Conservation (phyloP, 768 basidiomycete species). For the Pleurotus ostreatus region DNA sequence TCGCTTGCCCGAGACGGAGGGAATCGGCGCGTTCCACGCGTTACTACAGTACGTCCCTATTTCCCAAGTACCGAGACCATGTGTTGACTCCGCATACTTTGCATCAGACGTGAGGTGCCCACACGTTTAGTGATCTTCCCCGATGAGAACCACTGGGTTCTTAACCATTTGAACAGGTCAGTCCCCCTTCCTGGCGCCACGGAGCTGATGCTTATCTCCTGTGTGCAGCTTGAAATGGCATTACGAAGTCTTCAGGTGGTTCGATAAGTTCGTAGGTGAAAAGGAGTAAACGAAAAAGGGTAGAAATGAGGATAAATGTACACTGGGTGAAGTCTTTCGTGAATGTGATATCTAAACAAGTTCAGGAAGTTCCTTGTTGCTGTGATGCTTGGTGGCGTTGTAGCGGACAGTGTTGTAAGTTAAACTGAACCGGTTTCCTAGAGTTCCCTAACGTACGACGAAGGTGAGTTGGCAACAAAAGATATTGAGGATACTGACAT, state of each 20-base stretch:
- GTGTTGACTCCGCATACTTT: not conserved
- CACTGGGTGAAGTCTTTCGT: no score
- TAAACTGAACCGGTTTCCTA: not conserved
- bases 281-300: constrained; percentile 7
- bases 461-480: no score
- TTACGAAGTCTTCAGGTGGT: constrained; percentile 90
- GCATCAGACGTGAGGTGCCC: constrained; percentile 58
- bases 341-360: no score
- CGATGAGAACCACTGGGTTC: constrained; percentile 91
- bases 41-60: constrained; percentile 62
- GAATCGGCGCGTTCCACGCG: constrained; percentile 82
- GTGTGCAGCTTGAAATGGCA: constrained; percentile 83
- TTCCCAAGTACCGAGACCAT: not conserved
- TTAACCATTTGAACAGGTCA: constrained; percentile 74
- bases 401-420: not conserved
- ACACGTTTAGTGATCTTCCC: constrained; percentile 83
- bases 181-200: constrained; percentile 10
- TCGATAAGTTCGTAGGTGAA: constrained; percentile 61
- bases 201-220: not conserved
- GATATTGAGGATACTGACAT: constrained; percentile 15
- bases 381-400: not conserved
- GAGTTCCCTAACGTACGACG: not conserved
- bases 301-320: not conserved
- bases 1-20: constrained; percentile 80
- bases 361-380: not conserved